A percentile compares a stretch with the other conserved stretches of the same genome.
These are phyloP conservation scores for Cyclotella baltica DNA, from an alignment of 108 stramenopile genomes.

Conservation along the genomic window DNA sequence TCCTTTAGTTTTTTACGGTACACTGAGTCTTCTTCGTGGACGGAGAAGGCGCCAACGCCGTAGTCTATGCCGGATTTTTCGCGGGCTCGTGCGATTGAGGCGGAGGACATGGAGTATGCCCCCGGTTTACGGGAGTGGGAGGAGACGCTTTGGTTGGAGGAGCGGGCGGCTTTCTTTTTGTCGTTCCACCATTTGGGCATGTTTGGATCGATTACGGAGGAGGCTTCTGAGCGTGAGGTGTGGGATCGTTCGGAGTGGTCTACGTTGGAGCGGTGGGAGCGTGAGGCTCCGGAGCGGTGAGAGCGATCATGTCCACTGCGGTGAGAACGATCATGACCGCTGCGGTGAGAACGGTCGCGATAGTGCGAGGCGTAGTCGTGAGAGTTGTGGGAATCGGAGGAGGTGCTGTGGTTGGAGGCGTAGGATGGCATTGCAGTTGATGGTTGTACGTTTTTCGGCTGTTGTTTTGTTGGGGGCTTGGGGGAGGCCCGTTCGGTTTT, in stretches of 20 bases:
- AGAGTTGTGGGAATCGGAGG: too few relatives aligned
- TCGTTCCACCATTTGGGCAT: conserved; percentile 43
- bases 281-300: not conserved
- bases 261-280: not conserved
- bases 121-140: not conserved
- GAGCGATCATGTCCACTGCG: not conserved
- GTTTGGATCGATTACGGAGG: conserved; percentile 30
- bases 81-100: not conserved
- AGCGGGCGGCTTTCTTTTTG: conserved; percentile 22
- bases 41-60: not conserved
- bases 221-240: conserved; percentile 5
- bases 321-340: not conserved
- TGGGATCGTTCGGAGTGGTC: not conserved
- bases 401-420: not conserved
- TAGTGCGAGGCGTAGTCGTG: too few relatives aligned
- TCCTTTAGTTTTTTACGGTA: not conserved
- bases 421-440: not conserved
- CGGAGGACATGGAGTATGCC: not conserved
- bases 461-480: too few relatives aligned
- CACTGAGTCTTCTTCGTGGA: not conserved
- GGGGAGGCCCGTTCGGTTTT: too few relatives aligned
- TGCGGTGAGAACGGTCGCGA: not conserved
- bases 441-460: too few relatives aligned
- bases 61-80: not conserved
- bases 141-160: not conserved